phyloP scores from a whole-genome alignment of 352 stramenopile species.

The Blastocystis hominis region DNA sequence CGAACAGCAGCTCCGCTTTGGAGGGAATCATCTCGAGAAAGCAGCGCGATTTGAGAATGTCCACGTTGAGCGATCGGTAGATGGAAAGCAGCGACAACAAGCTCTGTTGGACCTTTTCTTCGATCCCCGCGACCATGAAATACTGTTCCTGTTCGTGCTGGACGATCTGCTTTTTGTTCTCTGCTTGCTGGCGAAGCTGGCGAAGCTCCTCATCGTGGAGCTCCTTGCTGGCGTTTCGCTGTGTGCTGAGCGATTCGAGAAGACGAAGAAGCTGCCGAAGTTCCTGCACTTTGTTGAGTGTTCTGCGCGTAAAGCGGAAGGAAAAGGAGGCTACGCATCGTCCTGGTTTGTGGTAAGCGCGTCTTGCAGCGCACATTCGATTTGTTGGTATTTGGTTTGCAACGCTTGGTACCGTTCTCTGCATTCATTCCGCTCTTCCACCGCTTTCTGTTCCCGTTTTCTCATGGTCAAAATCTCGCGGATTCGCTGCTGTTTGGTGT shows the following conservation, averaged over 20 bases:
- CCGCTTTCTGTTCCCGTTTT: not conserved
- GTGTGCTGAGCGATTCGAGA: constrained; percentile 8
- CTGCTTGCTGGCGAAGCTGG: not conserved
- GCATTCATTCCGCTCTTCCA: not conserved
- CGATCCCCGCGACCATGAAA: not conserved
- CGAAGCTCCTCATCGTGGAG: not conserved
- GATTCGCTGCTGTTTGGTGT: not conserved
- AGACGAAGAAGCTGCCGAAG: constrained; percentile 9
- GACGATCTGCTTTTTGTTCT: not conserved
- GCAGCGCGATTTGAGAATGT: not conserved
- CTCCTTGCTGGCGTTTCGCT: not conserved
- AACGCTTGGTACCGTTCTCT: not conserved
- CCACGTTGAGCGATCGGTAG: constrained; percentile 18
- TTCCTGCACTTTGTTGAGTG: constrained; percentile 23
- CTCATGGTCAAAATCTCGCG: not conserved
- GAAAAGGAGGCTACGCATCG: not conserved
- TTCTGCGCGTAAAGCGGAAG: not conserved
- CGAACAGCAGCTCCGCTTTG: constrained; percentile 22
- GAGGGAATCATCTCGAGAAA: constrained; percentile 32
- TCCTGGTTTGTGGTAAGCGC: not conserved
- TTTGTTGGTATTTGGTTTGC: constrained; percentile 8
- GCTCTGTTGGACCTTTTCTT: not conserved
- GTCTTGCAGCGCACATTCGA: not conserved
- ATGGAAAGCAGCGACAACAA: not conserved
- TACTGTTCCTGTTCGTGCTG: constrained; percentile 8